Base-by-base conservation (phyloP, 1,284 basidiomycete genomes). In the Hemileia vastatrix region DNA sequence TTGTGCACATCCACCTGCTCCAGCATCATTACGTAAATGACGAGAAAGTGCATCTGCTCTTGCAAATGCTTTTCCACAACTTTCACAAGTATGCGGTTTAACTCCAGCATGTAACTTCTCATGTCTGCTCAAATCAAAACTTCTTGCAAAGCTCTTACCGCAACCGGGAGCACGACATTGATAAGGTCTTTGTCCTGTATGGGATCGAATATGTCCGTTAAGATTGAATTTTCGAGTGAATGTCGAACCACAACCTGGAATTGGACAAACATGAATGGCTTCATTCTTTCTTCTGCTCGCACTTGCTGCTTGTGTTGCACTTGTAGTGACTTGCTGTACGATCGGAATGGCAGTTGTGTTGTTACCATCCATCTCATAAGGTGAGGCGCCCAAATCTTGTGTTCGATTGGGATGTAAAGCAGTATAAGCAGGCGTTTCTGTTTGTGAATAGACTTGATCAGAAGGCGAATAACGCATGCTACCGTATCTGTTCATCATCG, bases 91-190 rank as follows among this genome's bases (percentile, higher is more conserved):
- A 76, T 95, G 93, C 32, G 86, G 83, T 71, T 88, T 83, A 76
- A 90, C 84, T 43, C 87, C 84, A 51, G 86, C 84, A 74, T 96
- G 92, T 19, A 94, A 79, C 6, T 87, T 85, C 78, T 90, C 88
- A 75, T 92, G 90, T 70, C 62, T 74, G 67, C 47, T 64, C 54
- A 40, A 63, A 40, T 15, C 47, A 51, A 4, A 83, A 86, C 68
- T 79, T 88, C 84, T 94, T 94, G 86, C 91, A 94, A 95, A 95
- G 23, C 89, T 86, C 75, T 95, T 95, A 71, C 87, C 87, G 76
- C 92, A 96, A 13, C 89, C 90, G 1, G 89, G 88, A 83, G 88
- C 92, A 64, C 88, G 84, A 76, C 92, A 96, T 66, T 90, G 84
- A 77, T 90, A 96, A 36, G 92, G 92, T 63, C 90, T 81, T 77